A percentile compares a stretch with the other conserved stretches of the same genome.
phyloP scores from a whole-genome alignment of 768 basidiomycete genomes.

The Amanita brunnescens region DNA sequence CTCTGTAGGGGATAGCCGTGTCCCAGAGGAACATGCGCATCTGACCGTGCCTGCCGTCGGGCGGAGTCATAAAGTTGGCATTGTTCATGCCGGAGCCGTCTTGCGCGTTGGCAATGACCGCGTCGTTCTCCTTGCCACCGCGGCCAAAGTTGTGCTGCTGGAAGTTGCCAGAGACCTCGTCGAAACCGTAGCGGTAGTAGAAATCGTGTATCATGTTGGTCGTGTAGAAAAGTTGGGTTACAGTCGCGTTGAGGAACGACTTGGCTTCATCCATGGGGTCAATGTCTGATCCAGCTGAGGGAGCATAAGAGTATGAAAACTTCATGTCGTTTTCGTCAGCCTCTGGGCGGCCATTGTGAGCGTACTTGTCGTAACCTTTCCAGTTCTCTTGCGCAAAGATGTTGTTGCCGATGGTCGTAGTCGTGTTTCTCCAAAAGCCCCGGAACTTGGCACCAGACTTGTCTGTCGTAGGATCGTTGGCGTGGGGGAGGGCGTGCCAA shows the following conservation, averaged over 20 bases:
- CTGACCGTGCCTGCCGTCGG: conserved; percentile 78
- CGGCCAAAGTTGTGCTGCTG: conserved; percentile 95
- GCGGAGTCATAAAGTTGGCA: conserved; percentile 85
- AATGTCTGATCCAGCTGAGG: conserved; percentile 41
- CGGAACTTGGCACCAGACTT: conserved; percentile 4
- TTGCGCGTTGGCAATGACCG: conserved; percentile 91
- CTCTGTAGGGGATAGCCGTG: conserved; percentile 80
- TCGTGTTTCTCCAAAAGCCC: conserved; percentile 51
- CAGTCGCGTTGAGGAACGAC: conserved; percentile 78
- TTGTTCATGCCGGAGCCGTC: conserved; percentile 92
- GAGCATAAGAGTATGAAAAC: conserved; percentile 73
- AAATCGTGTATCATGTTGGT: conserved; percentile 75
- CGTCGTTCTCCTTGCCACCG: conserved; percentile 82
- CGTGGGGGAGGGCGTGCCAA: conserved; percentile 81
- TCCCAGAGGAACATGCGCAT: conserved; percentile 99
- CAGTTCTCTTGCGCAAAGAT: conserved; percentile 95
- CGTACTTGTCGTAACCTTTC: conserved; percentile 59
- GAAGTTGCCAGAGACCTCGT: conserved; percentile 91
- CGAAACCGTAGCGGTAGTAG: conserved; percentile 88
- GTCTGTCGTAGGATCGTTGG: conserved; percentile 49
- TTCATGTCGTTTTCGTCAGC: conserved; percentile 35
- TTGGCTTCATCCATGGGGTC: conserved; percentile 66
- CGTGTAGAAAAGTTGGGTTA: conserved; percentile 88
- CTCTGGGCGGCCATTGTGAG: conserved; percentile 74
- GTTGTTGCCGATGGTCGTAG: conserved; percentile 85